Percentiles rank a stretch among this genome's conserved stretches.
These are phyloP conservation scores for Torulaspora delbrueckii DNA, from an alignment of 805 yeast species.

Conservation along the genomic window DNA sequence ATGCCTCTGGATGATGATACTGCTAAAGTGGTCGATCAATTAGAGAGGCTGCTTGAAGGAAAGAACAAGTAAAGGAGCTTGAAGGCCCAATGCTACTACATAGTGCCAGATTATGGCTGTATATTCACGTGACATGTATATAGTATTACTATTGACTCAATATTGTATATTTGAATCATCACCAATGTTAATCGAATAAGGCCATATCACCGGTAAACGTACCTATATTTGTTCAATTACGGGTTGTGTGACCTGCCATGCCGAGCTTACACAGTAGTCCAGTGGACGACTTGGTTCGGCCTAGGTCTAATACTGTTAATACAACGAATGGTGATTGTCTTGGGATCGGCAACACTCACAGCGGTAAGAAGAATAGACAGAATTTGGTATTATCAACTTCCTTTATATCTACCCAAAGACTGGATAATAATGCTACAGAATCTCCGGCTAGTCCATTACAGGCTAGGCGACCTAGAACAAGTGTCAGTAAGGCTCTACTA, in stretches of 20 bases:
- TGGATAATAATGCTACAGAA: constrained; percentile 22
- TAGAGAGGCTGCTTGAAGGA: constrained; percentile 48
- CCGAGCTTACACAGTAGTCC: constrained; percentile 9
- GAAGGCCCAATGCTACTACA: neutral
- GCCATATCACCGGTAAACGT: neutral
- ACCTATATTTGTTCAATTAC: neutral
- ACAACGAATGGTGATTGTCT: constrained; percentile 9
- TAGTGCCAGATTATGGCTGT: neutral
- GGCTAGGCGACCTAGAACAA: constrained; percentile 24
- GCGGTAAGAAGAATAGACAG: constrained; percentile 20
- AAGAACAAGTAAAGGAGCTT: constrained; percentile 21
- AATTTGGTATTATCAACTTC: constrained; percentile 34
- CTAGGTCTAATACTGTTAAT: constrained; percentile 13
- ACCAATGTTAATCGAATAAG: neutral
- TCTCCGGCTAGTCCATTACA: constrained; percentile 31
- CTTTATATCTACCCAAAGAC: constrained; percentile 30
- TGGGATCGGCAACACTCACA: constrained; percentile 4
- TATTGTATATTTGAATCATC: neutral
- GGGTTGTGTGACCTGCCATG: neutral
- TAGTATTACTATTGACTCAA: neutral
- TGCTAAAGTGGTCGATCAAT: constrained; percentile 49
- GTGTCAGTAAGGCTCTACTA: constrained; percentile 20
- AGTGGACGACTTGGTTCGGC: constrained; percentile 8
- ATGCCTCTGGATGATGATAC: constrained; percentile 58
- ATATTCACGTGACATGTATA: constrained; percentile 6